Evolutionary conservation across 2,329 filamentous ascomycete species (phyloP), one percentile per base, ranked within the genome.

Genomic region (Parascedosporium putredinis): DNA sequence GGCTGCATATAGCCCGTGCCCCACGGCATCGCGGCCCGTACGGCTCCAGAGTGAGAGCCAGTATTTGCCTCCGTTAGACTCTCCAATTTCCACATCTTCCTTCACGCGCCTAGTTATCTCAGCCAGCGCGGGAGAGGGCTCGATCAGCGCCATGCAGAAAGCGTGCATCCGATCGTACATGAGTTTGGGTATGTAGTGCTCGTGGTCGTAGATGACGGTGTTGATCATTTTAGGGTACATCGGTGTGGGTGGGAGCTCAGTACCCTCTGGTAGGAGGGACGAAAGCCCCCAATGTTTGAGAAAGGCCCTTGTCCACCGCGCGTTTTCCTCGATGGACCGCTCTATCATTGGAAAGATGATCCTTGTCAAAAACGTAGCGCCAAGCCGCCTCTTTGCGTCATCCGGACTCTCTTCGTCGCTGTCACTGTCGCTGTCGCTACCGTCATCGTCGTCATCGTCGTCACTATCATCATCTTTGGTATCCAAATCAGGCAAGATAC

Each of bases 261-360:
- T 16, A 25, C 23, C 43, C 5, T 16, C 43, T 8, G 23, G 24
- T 25, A 31, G 23, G 43, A 25, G 9, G 9, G 22, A 16, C 22
- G 25, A 22, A 6, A 45, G 23, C 10, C 18, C 23, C 20, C 23
- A 25, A n/a, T 45, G 43, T 25, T 24, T 25, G 24, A 45, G 24
- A 24, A 45, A 45, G 14, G n/a, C 20, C 3, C 20, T 9, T 24
- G 23, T 45, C 43, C 43, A 45, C 12, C 43, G 43, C 2, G 20
- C 24, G 10, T 45, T 45, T 16, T 25, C 43, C 9, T 45, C 43
- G n/a, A 45, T 25, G 7, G 43, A 45, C 18, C 23, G 25, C 24
- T 18, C n/a, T 22, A 45, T 12, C 43, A 45, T 45, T 25, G 24
- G 43, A 16, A 31, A 25, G 43, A 45, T 45, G 24, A 45, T 16